Percentiles rank a stretch among this genome's conserved stretches.
These are phyloP conservation scores for Coniferiporia weirii DNA, from an alignment of 1,284 basidiomycete species.

Conservation along the genomic window DNA sequence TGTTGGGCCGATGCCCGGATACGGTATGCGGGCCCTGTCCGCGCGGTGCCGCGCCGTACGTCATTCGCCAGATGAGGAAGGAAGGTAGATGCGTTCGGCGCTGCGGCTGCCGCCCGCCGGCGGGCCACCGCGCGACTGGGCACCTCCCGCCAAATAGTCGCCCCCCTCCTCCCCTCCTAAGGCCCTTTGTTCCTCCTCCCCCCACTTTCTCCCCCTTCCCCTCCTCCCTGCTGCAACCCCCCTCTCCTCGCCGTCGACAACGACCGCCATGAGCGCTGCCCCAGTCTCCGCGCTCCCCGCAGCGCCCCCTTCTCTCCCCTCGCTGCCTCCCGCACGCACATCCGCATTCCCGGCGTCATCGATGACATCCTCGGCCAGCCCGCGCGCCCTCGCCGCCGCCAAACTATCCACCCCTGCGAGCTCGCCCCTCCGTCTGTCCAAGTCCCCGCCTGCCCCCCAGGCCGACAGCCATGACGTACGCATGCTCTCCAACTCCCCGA, in stretches of 20 bases:
- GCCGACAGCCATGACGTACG: neutral
- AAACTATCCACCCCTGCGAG: neutral
- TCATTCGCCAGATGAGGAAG: neutral
- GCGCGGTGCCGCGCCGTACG: neutral
- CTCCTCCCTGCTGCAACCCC: neutral
- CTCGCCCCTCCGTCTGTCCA: neutral
- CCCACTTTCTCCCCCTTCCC: neutral
- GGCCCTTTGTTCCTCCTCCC: neutral
- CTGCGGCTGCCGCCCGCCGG: slow-evolving; percentile 7
- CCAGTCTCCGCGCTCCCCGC: neutral
- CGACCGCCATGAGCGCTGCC: neutral
- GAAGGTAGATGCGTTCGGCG: slow-evolving; percentile 2
- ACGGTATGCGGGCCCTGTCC: neutral
- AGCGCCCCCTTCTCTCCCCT: neutral
- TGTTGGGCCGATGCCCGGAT: neutral
- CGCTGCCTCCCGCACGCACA: neutral
- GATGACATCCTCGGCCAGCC: neutral
- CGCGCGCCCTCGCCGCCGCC: neutral
- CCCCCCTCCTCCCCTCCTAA: neutral
- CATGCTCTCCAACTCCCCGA: neutral
- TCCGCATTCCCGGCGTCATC: neutral
- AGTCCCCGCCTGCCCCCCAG: neutral
- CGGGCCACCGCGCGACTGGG: slow-evolving; percentile 5
- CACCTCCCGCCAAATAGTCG: neutral
- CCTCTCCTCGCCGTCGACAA: neutral